Base-by-base conservation (phyloP, 192 early-diverging fungal genomes). In the Entophlyctis helioformis region DNA sequence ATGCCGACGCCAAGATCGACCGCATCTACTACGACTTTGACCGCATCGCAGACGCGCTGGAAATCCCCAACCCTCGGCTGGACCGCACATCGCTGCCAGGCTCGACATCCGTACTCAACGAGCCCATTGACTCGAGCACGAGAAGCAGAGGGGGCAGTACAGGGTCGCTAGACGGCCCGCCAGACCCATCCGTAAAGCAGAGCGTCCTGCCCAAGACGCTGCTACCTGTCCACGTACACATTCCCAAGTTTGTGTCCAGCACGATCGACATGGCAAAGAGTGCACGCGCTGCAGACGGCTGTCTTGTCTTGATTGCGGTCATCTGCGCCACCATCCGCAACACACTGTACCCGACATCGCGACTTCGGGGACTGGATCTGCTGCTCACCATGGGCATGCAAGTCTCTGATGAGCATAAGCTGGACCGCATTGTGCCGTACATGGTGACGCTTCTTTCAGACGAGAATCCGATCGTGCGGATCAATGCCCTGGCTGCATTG, bases 371-470 rank as follows among this genome's bases (percentile, higher is more conserved):
- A 0, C 35, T 89, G 27, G 86, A 89, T 54, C 74, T 89, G 37
- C 54, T 87, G 0, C 57, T 89, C 0, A 81, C 75, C 2, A 54
- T 89, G 8, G 64, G 67, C 5, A 59, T 76, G 26, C 68, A 84
- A 46, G 50, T 88, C 1, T 51, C 77, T 3, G 86, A 89, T 38
- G 78, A 81, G 42, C 64, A 78, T 24, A 77, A 78, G 33, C 57
- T 89, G 9, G 86, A 89, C 56, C 60, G 85, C 16, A 48, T 86
- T 16, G 62, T 88, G n/a, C 86, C 86, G 25, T 86, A 84, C 56
- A 39, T 89, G n/a, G 69, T 88, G 10, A 52, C 61, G 0, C 50
- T 86, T 7, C 42, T 88, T 1, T 54, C 57, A 1, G 85, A 88
- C 50, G 72, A 85, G 28, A 64, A 66, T 32, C 68, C 67, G 10